Percentiles rank a stretch among this genome's conserved stretches.
These are phyloP conservation scores for Crucihimalaya himalaica DNA, from an alignment of 345 rosid genomes.

Conservation along the genomic window DNA sequence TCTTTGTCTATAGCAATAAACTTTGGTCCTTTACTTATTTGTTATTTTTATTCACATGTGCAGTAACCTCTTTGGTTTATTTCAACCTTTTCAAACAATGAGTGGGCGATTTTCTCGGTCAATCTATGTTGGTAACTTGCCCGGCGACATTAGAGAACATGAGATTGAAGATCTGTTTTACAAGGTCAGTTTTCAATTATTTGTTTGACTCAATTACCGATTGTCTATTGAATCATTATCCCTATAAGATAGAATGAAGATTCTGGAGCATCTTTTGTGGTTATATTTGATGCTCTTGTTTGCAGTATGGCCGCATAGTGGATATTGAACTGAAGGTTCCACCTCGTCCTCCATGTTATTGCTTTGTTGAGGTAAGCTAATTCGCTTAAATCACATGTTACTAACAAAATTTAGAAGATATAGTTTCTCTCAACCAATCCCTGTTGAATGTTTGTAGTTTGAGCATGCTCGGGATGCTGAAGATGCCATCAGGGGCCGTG, in stretches of 20 bases:
- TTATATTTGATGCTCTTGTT: background rate
- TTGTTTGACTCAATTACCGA: background rate
- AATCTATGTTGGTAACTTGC: constrained; percentile 98
- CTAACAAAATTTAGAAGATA: background rate
- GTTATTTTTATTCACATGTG: constrained; percentile 17
- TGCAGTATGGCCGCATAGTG: constrained; percentile 85
- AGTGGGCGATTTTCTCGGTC: constrained; percentile 95
- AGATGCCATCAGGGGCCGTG: constrained; percentile 83
- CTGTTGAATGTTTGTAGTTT: constrained; percentile 47
- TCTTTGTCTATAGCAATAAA: constrained; percentile 29
- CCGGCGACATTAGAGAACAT: constrained; percentile 77
- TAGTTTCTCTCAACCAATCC: constrained; percentile 7
- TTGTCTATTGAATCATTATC: background rate
- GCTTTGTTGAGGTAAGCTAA: constrained; percentile 82
- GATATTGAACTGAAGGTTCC: constrained; percentile 96
- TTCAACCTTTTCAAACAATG: constrained; percentile 52
- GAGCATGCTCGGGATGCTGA: constrained; percentile 68
- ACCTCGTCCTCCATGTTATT: constrained; percentile 93
- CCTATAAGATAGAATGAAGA: background rate
- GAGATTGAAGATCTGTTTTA: constrained; percentile 94
- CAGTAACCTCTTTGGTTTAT: constrained; percentile 32
- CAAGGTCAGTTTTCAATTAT: constrained; percentile 59
- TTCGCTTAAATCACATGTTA: background rate
- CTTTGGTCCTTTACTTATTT: constrained; percentile 21
- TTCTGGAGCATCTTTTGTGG: background rate